These are phyloP conservation scores for Acer campestre DNA, from an alignment of 345 rosid species.

Conservation along the genomic window DNA sequence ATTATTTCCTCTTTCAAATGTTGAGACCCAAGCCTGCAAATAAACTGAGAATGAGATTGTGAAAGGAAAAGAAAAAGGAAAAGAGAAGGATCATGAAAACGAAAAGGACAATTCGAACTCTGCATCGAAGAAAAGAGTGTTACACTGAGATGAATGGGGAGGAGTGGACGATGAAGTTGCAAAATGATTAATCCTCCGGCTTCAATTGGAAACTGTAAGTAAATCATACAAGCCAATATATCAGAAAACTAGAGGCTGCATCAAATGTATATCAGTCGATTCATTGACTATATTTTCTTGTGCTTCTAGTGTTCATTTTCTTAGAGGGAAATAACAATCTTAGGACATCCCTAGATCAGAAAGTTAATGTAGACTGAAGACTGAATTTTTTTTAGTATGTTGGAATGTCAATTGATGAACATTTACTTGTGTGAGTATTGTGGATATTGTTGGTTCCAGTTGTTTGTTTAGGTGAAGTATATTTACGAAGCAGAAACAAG, in stretches of 20 bases:
- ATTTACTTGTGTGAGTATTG: neutral
- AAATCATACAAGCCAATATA: slow-evolving; percentile 16
- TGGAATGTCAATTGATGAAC: neutral
- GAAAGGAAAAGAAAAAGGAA: slow-evolving; percentile 38
- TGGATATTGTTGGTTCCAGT: neutral
- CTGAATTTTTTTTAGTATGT: neutral
- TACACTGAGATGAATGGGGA: slow-evolving; percentile 39
- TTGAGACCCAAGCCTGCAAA: slow-evolving; percentile 36
- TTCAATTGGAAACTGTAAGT: slow-evolving; percentile 21
- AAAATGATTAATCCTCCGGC: slow-evolving; percentile 28
- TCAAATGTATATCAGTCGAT: neutral
- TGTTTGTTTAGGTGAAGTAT: neutral
- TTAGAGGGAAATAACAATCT: neutral
- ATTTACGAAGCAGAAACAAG: neutral
- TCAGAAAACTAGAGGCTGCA: neutral
- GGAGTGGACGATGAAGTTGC: slow-evolving; percentile 38
- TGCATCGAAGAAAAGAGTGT: slow-evolving; percentile 51
- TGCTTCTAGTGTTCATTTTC: neutral
- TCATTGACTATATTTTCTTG: neutral
- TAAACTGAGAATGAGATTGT: slow-evolving; percentile 35
- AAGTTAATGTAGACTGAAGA: slow-evolving; percentile 5
- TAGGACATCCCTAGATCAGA: neutral
- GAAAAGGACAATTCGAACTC: slow-evolving; percentile 47
- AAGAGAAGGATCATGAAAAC: slow-evolving; percentile 16
- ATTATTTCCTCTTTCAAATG: slow-evolving; percentile 21